These are phyloP conservation scores for Salix purpurea DNA, from an alignment of 345 rosid species.

Conservation along the genomic window DNA sequence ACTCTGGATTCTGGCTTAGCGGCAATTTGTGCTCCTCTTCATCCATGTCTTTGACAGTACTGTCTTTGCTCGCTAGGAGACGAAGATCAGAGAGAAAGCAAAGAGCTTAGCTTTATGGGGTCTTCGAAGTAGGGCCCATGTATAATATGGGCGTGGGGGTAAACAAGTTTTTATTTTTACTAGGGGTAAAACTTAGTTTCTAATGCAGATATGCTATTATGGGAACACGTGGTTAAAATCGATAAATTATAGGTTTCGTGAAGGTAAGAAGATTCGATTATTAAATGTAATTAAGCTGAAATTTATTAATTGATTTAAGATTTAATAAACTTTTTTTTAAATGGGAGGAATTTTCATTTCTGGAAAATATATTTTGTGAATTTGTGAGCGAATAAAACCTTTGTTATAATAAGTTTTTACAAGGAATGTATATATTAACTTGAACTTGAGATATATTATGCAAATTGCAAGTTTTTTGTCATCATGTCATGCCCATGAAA, in stretches of 20 bases:
- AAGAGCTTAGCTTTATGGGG: background rate
- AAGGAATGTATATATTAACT: accelerated
- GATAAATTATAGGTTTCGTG: background rate
- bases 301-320: too few relatives aligned
- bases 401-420: accelerated
- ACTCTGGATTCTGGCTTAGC: slow-evolving; percentile 56
- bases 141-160: background rate
- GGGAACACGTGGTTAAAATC: background rate
- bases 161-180: too few relatives aligned
- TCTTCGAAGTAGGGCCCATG: background rate
- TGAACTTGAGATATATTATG: too few relatives aligned
- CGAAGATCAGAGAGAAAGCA: background rate
- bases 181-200: background rate
- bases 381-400: accelerated
- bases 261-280: background rate
- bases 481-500: too few relatives aligned
- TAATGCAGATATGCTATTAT: background rate
- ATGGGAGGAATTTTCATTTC: too few relatives aligned
- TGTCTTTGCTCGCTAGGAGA: background rate
- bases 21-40: slow-evolving; percentile 23
- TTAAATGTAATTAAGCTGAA: background rate
- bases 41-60: background rate
- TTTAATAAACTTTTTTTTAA: too few relatives aligned
- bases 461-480: accelerated
- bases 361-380: accelerated